A percentile compares a stretch with the other conserved stretches of the same genome.
Evolutionary conservation across 1,139 yeast genomes (phyloP).

Genomic region (Scheffersomyces segobiensis): DNA sequence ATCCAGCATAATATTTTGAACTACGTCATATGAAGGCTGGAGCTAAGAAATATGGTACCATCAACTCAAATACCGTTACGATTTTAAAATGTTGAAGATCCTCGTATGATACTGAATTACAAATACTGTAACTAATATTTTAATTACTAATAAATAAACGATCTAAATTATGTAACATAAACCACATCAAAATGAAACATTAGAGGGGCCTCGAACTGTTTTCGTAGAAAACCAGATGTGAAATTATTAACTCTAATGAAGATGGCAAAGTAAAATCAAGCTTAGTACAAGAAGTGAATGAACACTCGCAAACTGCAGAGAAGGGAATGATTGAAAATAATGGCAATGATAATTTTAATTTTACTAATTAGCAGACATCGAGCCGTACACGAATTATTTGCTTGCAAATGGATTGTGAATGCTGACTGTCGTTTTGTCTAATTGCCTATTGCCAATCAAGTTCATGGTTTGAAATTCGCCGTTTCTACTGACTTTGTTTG

Average conservation of each 20-base stretch:
- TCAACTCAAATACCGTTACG: not conserved
- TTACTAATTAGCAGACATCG: no score
- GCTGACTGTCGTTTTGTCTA: not conserved
- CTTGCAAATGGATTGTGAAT: not conserved
- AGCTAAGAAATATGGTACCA: not conserved
- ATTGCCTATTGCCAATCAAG: not conserved
- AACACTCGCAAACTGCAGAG: slow-evolving; percentile 1
- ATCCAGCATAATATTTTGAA: not conserved
- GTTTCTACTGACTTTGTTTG: not conserved
- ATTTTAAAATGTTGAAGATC: not conserved
- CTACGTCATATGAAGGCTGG: not conserved
- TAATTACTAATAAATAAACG: not conserved
- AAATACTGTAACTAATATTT: not conserved
- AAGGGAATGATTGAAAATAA: slow-evolving; percentile 1
- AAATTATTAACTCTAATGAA: not conserved
- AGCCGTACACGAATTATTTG: not conserved
- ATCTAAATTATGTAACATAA: not conserved
- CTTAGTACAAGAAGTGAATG: not conserved
- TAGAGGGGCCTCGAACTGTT: not conserved
- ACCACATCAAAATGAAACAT: not conserved
- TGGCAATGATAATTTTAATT: not conserved
- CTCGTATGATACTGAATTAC: not conserved
- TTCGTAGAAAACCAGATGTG: not conserved
- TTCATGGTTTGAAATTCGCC: not conserved
- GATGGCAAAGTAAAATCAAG: not conserved